Evolutionary conservation across 2,329 filamentous ascomycete genomes (phyloP).

Genomic region (Pezicula rhizophila): DNA sequence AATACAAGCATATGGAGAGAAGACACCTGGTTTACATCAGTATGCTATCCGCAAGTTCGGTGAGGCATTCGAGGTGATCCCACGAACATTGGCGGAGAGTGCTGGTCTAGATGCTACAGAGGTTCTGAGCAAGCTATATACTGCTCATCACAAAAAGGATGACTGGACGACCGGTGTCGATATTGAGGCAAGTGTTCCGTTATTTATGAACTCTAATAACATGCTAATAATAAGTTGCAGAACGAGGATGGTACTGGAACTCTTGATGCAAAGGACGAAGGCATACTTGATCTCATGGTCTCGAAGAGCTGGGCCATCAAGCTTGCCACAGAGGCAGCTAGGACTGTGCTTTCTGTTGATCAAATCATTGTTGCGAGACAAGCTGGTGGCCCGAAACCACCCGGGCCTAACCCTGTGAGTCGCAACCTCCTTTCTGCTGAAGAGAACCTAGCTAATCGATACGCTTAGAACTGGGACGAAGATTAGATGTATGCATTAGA

Average conservation of each 20-base stretch:
- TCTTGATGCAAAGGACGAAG: slow-evolving; percentile 78
- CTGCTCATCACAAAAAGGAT: slow-evolving; percentile 83
- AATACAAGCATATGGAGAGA: slow-evolving; percentile 84
- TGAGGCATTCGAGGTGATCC: slow-evolving; percentile 95
- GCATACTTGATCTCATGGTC: slow-evolving; percentile 86
- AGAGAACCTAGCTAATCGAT: slow-evolving; percentile 8
- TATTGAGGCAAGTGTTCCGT: slow-evolving; percentile 57
- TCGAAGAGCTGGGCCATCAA: slow-evolving; percentile 97
- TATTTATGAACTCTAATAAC: neutral
- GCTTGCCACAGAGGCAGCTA: slow-evolving; percentile 87
- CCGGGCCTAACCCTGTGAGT: slow-evolving; percentile 72
- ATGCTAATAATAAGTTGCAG: slow-evolving; percentile 31
- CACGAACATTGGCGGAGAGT: slow-evolving; percentile 87
- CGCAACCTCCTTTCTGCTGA: neutral
- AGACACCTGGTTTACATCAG: slow-evolving; percentile 86
- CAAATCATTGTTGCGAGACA: slow-evolving; percentile 98
- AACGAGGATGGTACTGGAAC: slow-evolving; percentile 75
- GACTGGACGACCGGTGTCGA: slow-evolving; percentile 91
- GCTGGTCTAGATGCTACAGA: slow-evolving; percentile 97
- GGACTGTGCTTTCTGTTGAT: slow-evolving; percentile 92
- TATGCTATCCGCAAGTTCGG: slow-evolving; percentile 97
- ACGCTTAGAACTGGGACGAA: slow-evolving; percentile 30
- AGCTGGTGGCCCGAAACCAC: slow-evolving; percentile 94
- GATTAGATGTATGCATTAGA: slow-evolving; percentile 26
- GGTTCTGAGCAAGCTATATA: slow-evolving; percentile 85